Base-by-base conservation (phyloP, 345 rosid genomes). In the Euclidium syriacum region DNA sequence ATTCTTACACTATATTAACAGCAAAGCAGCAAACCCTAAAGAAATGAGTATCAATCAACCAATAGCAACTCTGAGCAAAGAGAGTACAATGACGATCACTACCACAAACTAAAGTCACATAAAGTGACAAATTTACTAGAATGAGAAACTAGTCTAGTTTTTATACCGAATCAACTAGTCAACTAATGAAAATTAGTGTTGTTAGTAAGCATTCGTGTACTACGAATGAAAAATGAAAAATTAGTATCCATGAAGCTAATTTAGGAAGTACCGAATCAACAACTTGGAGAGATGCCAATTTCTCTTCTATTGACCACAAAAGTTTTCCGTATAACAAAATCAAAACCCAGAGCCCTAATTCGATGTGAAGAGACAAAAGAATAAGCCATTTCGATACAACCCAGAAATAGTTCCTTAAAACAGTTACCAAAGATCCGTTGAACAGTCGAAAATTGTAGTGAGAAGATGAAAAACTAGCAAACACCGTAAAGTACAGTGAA, bases 361-460 rank as follows among this genome's bases (percentile, higher is more conserved):
- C 7, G n/a, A 32, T 48, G 15, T n/a, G n/a, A 38, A 16, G 23
- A 68, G 29, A 67, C 11, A 24, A 16, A n/a, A 32, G 27, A n/a
- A 59, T 22, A 32, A 49, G 8, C 58, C 20, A 67, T 27, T 58
- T 58, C 20, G 29, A 68, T 58, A 11, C 10, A 47, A 8, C n/a
- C 57, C 12, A 26, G 19, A 3, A 27, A 10, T 15, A 22, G 5
- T 22, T 39, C 34, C 20, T n/a, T 6, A 52, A 2, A 48, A 46
- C 42, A 22, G 24, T n/a, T 16, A 66, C 2, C 49, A 56, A 41
- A 47, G n/a, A 38, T 4, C 35, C 6, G 20, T 36, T 15, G 4
- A 30, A 67, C 22, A 49, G 42, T 8, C 11, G 38, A 40, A 26
- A 41, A 4, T 50, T 22, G 19, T 58, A 57, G 38, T 41, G 7